Evolutionary conservation across 2,329 filamentous ascomycete species (phyloP).

Genomic region (Fusarium liriodendri): DNA sequence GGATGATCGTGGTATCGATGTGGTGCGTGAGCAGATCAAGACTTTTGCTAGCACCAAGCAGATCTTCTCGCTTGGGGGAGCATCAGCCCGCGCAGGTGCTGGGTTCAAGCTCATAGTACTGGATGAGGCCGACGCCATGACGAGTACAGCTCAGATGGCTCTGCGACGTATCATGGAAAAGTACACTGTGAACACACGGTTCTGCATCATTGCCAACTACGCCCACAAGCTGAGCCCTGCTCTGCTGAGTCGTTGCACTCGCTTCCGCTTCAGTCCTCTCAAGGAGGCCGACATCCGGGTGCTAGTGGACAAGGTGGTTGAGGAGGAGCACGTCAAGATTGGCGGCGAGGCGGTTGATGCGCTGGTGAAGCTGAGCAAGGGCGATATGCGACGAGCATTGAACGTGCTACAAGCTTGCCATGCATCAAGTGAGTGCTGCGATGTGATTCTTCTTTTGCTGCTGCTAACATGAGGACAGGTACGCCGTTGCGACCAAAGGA

Average conservation of each 20-base stretch:
- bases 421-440: constrained; percentile 78
- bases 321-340: constrained; percentile 88
- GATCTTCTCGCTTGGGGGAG: constrained; percentile 81
- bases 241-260: constrained; percentile 89
- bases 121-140: constrained; percentile 99
- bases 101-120: constrained; percentile 96
- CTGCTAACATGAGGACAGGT: constrained; percentile 55
- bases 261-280: constrained; percentile 94
- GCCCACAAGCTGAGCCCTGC: constrained; percentile 97
- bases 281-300: constrained; percentile 88
- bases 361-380: constrained; percentile 87
- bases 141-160: constrained; percentile 98
- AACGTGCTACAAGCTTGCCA: constrained; percentile 98
- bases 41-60: constrained; percentile 98
- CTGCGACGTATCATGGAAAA: constrained; percentile 98
- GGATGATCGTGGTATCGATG: constrained; percentile 97
- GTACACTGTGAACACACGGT: constrained; percentile 96
- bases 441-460: too few relatives aligned
- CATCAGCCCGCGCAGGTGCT: constrained; percentile 66
- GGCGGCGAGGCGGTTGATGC: constrained; percentile 83
- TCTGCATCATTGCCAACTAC: constrained; percentile 99
- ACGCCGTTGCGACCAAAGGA: constrained; percentile 74
- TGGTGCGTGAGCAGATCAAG: constrained; percentile 99
- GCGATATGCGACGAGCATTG: constrained; percentile 93
- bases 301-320: constrained; percentile 89